Conservation (phyloP, 192 early-diverging fungal genomes). For the Obelidium mucronatum region DNA sequence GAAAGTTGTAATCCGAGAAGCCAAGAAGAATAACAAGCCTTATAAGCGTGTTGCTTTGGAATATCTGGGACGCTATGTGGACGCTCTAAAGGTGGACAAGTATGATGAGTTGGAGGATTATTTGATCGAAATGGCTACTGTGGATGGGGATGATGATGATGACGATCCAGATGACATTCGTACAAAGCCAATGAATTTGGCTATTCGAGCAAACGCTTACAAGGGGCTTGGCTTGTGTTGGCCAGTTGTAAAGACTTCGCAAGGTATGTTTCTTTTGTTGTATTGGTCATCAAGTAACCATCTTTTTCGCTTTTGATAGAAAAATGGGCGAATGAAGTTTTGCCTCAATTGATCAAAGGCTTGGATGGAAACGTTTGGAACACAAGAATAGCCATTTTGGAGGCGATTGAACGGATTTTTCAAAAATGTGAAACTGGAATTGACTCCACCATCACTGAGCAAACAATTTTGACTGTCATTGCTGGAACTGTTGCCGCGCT, state of each 20-base stretch:
- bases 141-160: slow-evolving; percentile 63
- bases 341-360: slow-evolving; percentile 52
- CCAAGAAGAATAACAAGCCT: slow-evolving; percentile 74
- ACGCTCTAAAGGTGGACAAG: slow-evolving; percentile 62
- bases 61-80: slow-evolving; percentile 65
- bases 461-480: slow-evolving; percentile 11
- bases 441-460: background rate
- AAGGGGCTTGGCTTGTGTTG: slow-evolving; percentile 70
- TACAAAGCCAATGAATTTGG: slow-evolving; percentile 64
- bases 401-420: slow-evolving; percentile 68
- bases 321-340: slow-evolving; percentile 54
- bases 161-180: slow-evolving; percentile 64
- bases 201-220: slow-evolving; percentile 73
- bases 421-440: slow-evolving; percentile 30
- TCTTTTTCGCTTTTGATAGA: slow-evolving; percentile 30
- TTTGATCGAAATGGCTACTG: slow-evolving; percentile 47
- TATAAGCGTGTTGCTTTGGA: slow-evolving; percentile 75
- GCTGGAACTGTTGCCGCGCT: slow-evolving; percentile 16
- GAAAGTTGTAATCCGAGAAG: slow-evolving; percentile 70
- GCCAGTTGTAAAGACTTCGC: slow-evolving; percentile 47
- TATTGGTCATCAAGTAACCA: slow-evolving; percentile 11
- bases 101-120: slow-evolving; percentile 68
- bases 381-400: slow-evolving; percentile 74
- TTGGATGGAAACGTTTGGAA: slow-evolving; percentile 85
- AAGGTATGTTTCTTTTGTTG: slow-evolving; percentile 56